Percentiles rank a stretch among this genome's conserved stretches.
phyloP scores from a whole-genome alignment of 1,284 basidiomycete species.

The Pyrrhoderma noxium region DNA sequence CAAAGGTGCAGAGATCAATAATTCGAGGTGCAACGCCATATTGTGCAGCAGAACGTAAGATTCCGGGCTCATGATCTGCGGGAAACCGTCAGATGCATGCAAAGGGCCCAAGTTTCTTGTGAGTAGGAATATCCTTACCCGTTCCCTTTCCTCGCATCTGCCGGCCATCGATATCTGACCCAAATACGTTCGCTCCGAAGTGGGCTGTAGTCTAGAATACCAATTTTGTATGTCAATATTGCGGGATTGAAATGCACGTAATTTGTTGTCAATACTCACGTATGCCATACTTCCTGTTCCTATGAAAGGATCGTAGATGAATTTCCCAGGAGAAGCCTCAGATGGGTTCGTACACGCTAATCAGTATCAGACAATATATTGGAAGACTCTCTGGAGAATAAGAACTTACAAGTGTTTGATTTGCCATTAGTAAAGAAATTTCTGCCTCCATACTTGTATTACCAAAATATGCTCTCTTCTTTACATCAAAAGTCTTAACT shows the following conservation, averaged over 20 bases:
- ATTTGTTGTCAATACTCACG: slow-evolving; percentile 35
- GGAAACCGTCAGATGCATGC: neutral
- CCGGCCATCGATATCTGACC: slow-evolving; percentile 95
- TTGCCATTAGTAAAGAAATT: slow-evolving; percentile 92
- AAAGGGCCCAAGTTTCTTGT: neutral
- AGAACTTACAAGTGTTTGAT: slow-evolving; percentile 73
- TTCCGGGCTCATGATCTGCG: slow-evolving; percentile 52
- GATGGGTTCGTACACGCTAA: neutral
- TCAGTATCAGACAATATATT: neutral
- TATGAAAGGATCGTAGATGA: slow-evolving; percentile 95
- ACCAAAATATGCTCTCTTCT: slow-evolving; percentile 86
- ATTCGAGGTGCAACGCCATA: slow-evolving; percentile 77
- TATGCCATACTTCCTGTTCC: slow-evolving; percentile 97
- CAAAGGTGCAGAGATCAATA: slow-evolving; percentile 83
- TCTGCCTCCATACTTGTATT: slow-evolving; percentile 99
- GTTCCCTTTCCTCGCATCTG: slow-evolving; percentile 91
- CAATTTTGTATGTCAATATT: neutral
- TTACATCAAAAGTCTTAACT: slow-evolving; percentile 74
- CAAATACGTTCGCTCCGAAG: slow-evolving; percentile 84
- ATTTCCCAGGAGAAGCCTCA: slow-evolving; percentile 79
- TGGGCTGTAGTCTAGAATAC: slow-evolving; percentile 62
- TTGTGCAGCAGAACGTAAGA: slow-evolving; percentile 75
- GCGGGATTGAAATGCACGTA: neutral
- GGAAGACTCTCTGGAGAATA: neutral
- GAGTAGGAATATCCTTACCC: neutral